Evolutionary conservation across 2,329 filamentous ascomycete species (phyloP).

Genomic region (Microthyrium microscopicum): DNA sequence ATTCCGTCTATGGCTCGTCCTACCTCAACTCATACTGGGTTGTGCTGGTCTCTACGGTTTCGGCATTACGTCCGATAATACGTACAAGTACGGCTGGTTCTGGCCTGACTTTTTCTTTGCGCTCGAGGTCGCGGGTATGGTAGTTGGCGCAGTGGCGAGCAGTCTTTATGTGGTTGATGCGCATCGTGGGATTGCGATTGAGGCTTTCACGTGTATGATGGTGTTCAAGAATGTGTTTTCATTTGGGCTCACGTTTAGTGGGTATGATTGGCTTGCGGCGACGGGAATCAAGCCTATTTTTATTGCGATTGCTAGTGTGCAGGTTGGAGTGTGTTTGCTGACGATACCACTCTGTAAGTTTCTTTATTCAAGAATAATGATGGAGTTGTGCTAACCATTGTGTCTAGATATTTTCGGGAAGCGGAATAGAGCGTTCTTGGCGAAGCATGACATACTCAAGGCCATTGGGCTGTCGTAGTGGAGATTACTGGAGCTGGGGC

Average conservation of each 20-base stretch:
- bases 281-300: slow-evolving; percentile 47
- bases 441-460: slow-evolving; percentile 54
- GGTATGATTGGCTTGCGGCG: slow-evolving; percentile 63
- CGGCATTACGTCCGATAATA: slow-evolving; percentile 52
- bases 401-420: slow-evolving; percentile 73
- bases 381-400: slow-evolving; percentile 28
- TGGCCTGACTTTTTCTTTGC: slow-evolving; percentile 70
- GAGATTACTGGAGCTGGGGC: no score
- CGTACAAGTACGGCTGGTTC: slow-evolving; percentile 48
- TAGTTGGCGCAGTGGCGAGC: slow-evolving; percentile 72
- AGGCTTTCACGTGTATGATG: slow-evolving; percentile 76
- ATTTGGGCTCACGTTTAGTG: slow-evolving; percentile 68
- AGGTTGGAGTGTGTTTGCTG: slow-evolving; percentile 58
- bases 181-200: slow-evolving; percentile 66
- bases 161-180: slow-evolving; percentile 86
- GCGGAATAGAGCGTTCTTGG: slow-evolving; percentile 55
- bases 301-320: slow-evolving; percentile 55
- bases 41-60: slow-evolving; percentile 72
- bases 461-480: slow-evolving; percentile 22
- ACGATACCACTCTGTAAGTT: slow-evolving; percentile 67
- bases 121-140: slow-evolving; percentile 76
- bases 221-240: slow-evolving; percentile 94
- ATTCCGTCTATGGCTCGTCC: slow-evolving; percentile 67
- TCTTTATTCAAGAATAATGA: slow-evolving; percentile 2
- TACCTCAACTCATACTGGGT: slow-evolving; percentile 66